These are phyloP conservation scores for Naematelia aurantialba DNA, from an alignment of 768 basidiomycete species.

Conservation along the genomic window DNA sequence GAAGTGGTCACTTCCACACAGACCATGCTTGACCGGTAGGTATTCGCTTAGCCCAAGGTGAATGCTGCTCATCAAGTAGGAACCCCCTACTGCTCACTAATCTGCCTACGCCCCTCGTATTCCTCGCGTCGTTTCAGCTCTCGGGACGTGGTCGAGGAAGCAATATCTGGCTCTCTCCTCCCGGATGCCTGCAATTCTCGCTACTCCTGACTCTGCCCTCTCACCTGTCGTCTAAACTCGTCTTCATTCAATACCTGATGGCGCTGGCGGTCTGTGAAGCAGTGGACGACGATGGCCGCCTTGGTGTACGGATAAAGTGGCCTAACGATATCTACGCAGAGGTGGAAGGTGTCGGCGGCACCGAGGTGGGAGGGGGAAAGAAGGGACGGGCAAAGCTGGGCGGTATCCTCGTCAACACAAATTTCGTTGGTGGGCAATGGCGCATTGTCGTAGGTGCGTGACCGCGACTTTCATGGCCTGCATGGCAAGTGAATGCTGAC, in stretches of 20 bases:
- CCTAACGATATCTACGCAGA: conserved; percentile 91
- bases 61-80: conserved; percentile 52
- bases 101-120: conserved; percentile 73
- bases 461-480: background rate
- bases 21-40: conserved; percentile 87
- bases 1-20: conserved; percentile 92
- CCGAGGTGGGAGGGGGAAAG: conserved; percentile 51
- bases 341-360: conserved; percentile 52
- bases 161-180: conserved; percentile 88
- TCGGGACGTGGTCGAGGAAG: conserved; percentile 80
- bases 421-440: conserved; percentile 66
- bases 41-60: conserved; percentile 13
- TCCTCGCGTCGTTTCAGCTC: conserved; percentile 80
- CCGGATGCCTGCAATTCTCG: conserved; percentile 83
- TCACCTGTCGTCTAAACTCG: conserved; percentile 61
- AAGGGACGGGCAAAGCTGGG: conserved; percentile 68
- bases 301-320: conserved; percentile 81
- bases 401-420: conserved; percentile 85
- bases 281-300: conserved; percentile 61
- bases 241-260: conserved; percentile 91
- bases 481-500: background rate
- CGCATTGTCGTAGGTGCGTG: conserved; percentile 75
- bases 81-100: conserved; percentile 67
- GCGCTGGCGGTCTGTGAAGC: conserved; percentile 85
- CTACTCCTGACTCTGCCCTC: conserved; percentile 62